Base-by-base conservation (phyloP, 2,329 filamentous ascomycete genomes). In the Fusarium heterosporum region DNA sequence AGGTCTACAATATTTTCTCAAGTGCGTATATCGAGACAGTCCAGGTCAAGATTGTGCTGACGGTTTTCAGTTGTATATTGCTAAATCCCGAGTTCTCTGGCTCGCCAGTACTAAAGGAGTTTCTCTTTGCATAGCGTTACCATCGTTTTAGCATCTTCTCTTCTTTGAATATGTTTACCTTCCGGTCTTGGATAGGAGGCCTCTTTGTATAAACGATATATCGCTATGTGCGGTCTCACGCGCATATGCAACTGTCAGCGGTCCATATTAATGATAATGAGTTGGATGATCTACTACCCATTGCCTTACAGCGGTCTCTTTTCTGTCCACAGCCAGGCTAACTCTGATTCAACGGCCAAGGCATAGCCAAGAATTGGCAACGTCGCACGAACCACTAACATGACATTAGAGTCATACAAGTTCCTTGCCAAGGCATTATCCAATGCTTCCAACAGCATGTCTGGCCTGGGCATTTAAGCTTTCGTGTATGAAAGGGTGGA, bases 61-160 rank as follows among this genome's bases (percentile, higher is more conserved):
- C 50, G 14, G 14, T 19, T 48, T 17, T 10, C 74, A 97, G 93
- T 76, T 97, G 94, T 80, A 90, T 97, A 63, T 80, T 98, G 68
- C 81, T 97, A 29, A 97, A 97, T 77, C 95, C 95, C 0, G 93
- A 97, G 77, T 97, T 97, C 75, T 92, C 93, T 32, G 91, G 92
- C 12, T 96, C 93, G n/a, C 92, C 93, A 0, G 88, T 97, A 3
- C 83, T 97, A 41, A 97, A 96, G 76, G 93, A 97, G 58, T 97
- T 97, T 75, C 84, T 97, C 49, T 96, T 97, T 76, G 83, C 83
- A 51, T 87, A 83, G 48, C 59, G 59, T 45, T 29, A 19, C n/a
- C 54, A 41, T 53, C 42, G n/a, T 49, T 36, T 48, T 41, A 49
- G 52, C 57, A 49, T 57, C 40, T 71, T 66, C 51, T 61, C 56